These are phyloP conservation scores for Apiotrichum laibachii DNA, from an alignment of 1,284 basidiomycete species.

Conservation along the genomic window DNA sequence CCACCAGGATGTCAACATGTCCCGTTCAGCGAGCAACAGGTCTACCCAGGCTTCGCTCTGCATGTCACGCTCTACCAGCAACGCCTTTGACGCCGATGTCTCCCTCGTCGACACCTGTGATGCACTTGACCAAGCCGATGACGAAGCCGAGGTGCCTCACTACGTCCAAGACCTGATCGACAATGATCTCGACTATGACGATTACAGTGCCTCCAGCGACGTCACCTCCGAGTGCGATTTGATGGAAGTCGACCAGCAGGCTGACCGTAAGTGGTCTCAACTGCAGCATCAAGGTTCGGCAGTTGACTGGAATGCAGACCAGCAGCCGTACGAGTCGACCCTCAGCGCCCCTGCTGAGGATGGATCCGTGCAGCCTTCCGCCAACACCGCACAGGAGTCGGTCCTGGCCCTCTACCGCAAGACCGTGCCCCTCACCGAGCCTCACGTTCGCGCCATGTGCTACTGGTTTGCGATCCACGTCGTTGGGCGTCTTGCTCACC, in stretches of 20 bases:
- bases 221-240: background rate
- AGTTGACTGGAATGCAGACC: background rate
- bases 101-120: background rate
- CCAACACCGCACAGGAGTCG: background rate
- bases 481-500: conserved; percentile 10
- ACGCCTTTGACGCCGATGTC: background rate
- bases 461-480: conserved; percentile 14
- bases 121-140: background rate
- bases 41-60: background rate
- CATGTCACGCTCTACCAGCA: conserved; percentile 4
- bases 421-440: background rate
- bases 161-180: conserved; percentile 7
- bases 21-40: conserved; percentile 3
- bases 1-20: conserved; percentile 1
- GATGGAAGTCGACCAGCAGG: conserved; percentile 1
- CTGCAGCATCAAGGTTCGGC: background rate
- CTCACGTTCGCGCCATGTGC: conserved; percentile 3
- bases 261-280: conserved; percentile 8
- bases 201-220: background rate
- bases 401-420: background rate
- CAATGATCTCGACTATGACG: conserved; percentile 1
- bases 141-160: conserved; percentile 5
- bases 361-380: background rate
- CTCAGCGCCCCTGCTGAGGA: background rate
- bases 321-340: background rate